A percentile compares a stretch with the other conserved stretches of the same genome.
phyloP scores from a whole-genome alignment of 2,329 filamentous ascomycete genomes.

The Aspergillus novofumigatus region DNA sequence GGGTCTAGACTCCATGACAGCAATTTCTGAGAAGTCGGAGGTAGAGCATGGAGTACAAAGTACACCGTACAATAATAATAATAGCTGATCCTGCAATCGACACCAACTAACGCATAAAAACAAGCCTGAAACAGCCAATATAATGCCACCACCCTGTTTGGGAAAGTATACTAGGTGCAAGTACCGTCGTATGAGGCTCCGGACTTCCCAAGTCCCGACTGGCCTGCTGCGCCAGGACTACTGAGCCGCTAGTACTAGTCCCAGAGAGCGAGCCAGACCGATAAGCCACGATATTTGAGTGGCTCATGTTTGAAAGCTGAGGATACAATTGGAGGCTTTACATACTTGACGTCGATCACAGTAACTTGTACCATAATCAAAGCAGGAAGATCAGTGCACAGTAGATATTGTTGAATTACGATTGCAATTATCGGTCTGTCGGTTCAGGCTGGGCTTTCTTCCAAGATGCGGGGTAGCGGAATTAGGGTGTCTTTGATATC shows the following conservation, averaged over 20 bases:
- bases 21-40: not conserved
- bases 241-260: not conserved
- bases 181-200: not conserved
- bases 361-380: not conserved
- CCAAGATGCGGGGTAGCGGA: not conserved
- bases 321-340: not conserved
- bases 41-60: not conserved
- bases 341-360: not conserved
- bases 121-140: not conserved
- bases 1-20: not conserved
- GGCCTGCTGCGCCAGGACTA: not conserved
- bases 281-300: not conserved
- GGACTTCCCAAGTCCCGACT: not conserved
- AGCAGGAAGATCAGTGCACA: no score
- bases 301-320: not conserved
- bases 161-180: no score
- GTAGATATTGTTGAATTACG: not conserved
- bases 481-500: not conserved
- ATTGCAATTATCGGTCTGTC: not conserved
- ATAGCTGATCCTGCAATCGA: not conserved
- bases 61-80: no score
- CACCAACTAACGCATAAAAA: not conserved
- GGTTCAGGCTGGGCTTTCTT: no score
- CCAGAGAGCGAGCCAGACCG: not conserved
- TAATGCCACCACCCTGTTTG: not conserved